These are phyloP conservation scores for Chalaropsis thielavioides DNA, from an alignment of 2,329 filamentous ascomycete genomes.

Conservation along the genomic window DNA sequence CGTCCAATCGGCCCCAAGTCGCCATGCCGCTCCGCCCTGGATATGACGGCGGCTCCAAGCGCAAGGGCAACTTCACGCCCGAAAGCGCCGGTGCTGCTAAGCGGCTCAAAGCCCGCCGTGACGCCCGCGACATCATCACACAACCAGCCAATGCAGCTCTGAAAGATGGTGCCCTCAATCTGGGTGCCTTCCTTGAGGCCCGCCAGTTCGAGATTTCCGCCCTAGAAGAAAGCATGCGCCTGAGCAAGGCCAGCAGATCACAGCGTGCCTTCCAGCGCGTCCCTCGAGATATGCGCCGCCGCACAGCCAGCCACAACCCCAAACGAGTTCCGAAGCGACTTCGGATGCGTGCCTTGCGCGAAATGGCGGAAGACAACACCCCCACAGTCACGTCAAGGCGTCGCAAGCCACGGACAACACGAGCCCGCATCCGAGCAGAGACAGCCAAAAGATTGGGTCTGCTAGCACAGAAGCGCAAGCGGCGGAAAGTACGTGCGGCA, in stretches of 20 bases:
- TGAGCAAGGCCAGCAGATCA: slow-evolving; percentile 46
- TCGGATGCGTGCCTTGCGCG: slow-evolving; percentile 48
- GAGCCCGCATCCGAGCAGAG: slow-evolving; percentile 53
- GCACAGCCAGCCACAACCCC: slow-evolving; percentile 90
- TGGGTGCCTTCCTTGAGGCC: slow-evolving; percentile 69
- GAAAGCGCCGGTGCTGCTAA: slow-evolving; percentile 23
- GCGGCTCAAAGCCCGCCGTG: slow-evolving; percentile 31
- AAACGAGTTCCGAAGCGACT: slow-evolving; percentile 74
- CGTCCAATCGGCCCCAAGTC: background rate
- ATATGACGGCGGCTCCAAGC: slow-evolving; percentile 6
- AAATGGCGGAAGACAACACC: slow-evolving; percentile 86
- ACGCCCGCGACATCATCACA: slow-evolving; percentile 36
- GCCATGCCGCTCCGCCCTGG: slow-evolving; percentile 16
- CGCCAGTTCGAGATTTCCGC: slow-evolving; percentile 83
- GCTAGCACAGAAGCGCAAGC: slow-evolving; percentile 42
- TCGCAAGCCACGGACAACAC: slow-evolving; percentile 45
- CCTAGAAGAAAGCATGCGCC: slow-evolving; percentile 66
- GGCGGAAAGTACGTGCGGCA: slow-evolving; percentile 26
- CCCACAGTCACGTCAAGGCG: slow-evolving; percentile 56
- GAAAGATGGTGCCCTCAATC: slow-evolving; percentile 65
- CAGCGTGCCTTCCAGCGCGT: slow-evolving; percentile 82
- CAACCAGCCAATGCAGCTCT: slow-evolving; percentile 38
- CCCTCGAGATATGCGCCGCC: slow-evolving; percentile 65
- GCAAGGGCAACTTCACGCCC: slow-evolving; percentile 5
- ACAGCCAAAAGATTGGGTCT: slow-evolving; percentile 57